These are phyloP conservation scores for Calonectria pteridis DNA, from an alignment of 2,329 filamentous ascomycete species.

Conservation along the genomic window DNA sequence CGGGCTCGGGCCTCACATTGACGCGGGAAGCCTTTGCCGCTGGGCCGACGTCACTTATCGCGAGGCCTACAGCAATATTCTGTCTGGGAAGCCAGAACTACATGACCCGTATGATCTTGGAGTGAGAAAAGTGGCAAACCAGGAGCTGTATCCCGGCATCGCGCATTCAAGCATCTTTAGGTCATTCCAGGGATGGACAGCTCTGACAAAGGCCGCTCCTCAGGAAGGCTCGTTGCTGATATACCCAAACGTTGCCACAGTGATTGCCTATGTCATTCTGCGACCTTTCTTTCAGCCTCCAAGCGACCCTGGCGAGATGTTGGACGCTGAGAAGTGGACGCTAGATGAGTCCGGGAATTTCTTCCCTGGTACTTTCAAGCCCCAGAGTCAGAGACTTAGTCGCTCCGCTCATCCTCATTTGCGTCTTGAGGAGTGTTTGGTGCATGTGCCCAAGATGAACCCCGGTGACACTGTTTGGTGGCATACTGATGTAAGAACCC, in stretches of 20 bases:
- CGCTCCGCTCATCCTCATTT: conserved; percentile 53
- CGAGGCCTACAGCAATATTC: conserved; percentile 52
- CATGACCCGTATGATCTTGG: conserved; percentile 54
- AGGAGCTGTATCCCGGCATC: conserved; percentile 49
- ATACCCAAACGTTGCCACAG: conserved; percentile 52
- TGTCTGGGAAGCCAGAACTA: conserved; percentile 50
- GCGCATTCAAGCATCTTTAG: conserved; percentile 54
- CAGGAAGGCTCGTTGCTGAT: conserved; percentile 54
- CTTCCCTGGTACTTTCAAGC: conserved; percentile 53
- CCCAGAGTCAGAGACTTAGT: conserved; percentile 41
- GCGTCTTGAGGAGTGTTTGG: conserved; percentile 51
- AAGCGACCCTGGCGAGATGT: conserved; percentile 41
- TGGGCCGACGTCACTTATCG: conserved; percentile 56
- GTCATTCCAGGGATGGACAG: conserved; percentile 58
- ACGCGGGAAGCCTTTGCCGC: conserved; percentile 56
- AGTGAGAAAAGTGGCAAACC: conserved; percentile 50
- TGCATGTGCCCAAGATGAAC: conserved; percentile 49
- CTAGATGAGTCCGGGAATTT: conserved; percentile 46
- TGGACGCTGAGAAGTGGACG: conserved; percentile 53
- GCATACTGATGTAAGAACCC: conserved; percentile 47
- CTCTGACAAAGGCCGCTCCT: conserved; percentile 50
- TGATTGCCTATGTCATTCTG: conserved; percentile 56
- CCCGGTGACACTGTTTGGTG: conserved; percentile 31
- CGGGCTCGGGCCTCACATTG: conserved; percentile 58
- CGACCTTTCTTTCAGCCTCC: conserved; percentile 56